Evolutionary conservation across 371 early-diverging fungal genomes (phyloP), one percentile per base, ranked within the genome.

Genomic region (Apophysomyces variabilis): DNA sequence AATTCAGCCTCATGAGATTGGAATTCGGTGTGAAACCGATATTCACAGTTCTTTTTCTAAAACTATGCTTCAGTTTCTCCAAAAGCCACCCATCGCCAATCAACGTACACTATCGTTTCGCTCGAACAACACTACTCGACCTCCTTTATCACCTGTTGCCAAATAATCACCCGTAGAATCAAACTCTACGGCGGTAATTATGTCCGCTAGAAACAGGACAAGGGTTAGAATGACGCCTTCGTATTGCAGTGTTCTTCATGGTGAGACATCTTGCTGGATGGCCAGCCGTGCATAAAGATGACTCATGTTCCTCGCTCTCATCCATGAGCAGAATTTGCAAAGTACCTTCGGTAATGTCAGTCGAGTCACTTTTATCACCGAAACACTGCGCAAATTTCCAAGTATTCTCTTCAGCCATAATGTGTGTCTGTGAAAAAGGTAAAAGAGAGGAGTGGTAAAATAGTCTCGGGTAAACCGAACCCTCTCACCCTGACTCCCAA

Each of bases 331-430:
- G 16, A 14, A 35, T 16, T 39, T 9, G 54, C 18, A 50, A 16
- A 38, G 36, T 89, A 96, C 98, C 98, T 89, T 97, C 98, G 41
- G 97, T 96, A 64, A 99, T 93, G 82, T 97, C 98, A 65, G 96
- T 95, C 61, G 95, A 90, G 62, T 99, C 99, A 54, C 96, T 95
- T 79, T 99, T 99, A 82, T 99, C 99, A 65, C 98, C 99, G 87
- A 99, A 99, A 83, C 97, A 98, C 79, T 98, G 99, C 56, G 98
- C 95, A 79, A 97, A 97, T 74, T 91, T 95, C 97, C 97, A 97
- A 41, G 87, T 86, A 70, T 84, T 78, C 68, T 94, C 94, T 44
- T 60, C 66, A 58, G 61, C 41, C 41, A 41, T 68, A 67, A 39
- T 69, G 80, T 79, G 60, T 73, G 71, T 3, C 16, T 18, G 41